These are phyloP conservation scores for Daphne laureola DNA, from an alignment of 441 rosid genomes.

Conservation along the genomic window DNA sequence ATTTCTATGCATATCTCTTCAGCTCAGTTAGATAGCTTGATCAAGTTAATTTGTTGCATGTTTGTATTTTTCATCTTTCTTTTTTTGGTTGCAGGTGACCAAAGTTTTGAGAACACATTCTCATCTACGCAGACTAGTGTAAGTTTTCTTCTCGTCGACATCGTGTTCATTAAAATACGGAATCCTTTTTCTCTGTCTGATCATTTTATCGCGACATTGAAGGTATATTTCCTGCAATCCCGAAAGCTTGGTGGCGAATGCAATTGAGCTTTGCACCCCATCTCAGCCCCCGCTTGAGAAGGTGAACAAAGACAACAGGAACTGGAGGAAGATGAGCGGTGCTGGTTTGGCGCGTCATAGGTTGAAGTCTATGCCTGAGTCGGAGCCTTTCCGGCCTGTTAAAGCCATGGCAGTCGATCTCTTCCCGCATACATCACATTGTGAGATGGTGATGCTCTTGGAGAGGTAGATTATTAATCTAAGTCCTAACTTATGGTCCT, in stretches of 20 bases:
- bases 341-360: slow-evolving; percentile 83
- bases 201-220: slow-evolving; percentile 5
- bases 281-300: slow-evolving; percentile 55
- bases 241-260: slow-evolving; percentile 80
- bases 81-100: slow-evolving; percentile 44
- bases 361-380: slow-evolving; percentile 80
- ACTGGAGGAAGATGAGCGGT: slow-evolving; percentile 63
- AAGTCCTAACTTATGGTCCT: not conserved
- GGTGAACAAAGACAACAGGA: slow-evolving; percentile 55
- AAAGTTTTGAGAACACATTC: slow-evolving; percentile 76
- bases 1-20: too few relatives aligned
- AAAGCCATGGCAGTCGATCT: slow-evolving; percentile 97
- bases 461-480: slow-evolving; percentile 38
- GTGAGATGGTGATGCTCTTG: slow-evolving; percentile 93
- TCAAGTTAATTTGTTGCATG: not conserved
- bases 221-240: slow-evolving; percentile 98
- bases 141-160: slow-evolving; percentile 26
- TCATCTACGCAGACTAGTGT: slow-evolving; percentile 66
- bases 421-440: slow-evolving; percentile 85
- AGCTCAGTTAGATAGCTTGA: too few relatives aligned
- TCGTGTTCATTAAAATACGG: too few relatives aligned
- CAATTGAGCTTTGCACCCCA: slow-evolving; percentile 89
- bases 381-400: slow-evolving; percentile 83
- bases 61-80: not conserved
- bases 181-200: not conserved